These are phyloP conservation scores for Trichophyton rubrum DNA, from an alignment of 2,329 filamentous ascomycete genomes.

Conservation along the genomic window DNA sequence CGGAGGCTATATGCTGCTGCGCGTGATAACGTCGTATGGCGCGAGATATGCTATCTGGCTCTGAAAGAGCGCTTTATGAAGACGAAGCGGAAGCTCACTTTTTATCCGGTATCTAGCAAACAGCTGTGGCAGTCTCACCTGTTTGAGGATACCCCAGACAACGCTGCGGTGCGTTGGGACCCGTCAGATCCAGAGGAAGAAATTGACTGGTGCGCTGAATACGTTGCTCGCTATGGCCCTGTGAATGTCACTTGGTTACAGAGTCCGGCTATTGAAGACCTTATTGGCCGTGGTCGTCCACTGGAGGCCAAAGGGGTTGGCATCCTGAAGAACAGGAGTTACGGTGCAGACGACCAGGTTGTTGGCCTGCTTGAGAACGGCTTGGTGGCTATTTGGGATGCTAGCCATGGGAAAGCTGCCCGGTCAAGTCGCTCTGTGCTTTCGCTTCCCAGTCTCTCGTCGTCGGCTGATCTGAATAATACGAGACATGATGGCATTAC, in stretches of 20 bases:
- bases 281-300: constrained; percentile 25
- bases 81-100: background rate
- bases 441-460: constrained; percentile 31
- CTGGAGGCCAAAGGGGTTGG: constrained; percentile 64
- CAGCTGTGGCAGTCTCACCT: background rate
- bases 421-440: constrained; percentile 55
- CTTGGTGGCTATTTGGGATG: constrained; percentile 76
- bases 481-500: constrained; percentile 43
- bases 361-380: constrained; percentile 76
- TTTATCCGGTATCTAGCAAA: background rate
- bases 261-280: constrained; percentile 34
- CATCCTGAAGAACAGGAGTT: constrained; percentile 45
- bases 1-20: constrained; percentile 52
- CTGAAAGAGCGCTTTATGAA: background rate
- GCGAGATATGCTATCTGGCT: constrained; percentile 56
- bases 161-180: constrained; percentile 49
- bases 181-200: constrained; percentile 59
- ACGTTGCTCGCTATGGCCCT: constrained; percentile 66
- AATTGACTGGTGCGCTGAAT: constrained; percentile 79
- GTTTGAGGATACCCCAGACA: background rate
- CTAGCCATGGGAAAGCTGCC: constrained; percentile 47
- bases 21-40: constrained; percentile 68
- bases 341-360: constrained; percentile 46
- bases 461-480: constrained; percentile 14
- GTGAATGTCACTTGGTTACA: constrained; percentile 68